Evolutionary conservation across 164 flowering plant species (phyloP).

Genomic region (Pachysandra terminalis): DNA sequence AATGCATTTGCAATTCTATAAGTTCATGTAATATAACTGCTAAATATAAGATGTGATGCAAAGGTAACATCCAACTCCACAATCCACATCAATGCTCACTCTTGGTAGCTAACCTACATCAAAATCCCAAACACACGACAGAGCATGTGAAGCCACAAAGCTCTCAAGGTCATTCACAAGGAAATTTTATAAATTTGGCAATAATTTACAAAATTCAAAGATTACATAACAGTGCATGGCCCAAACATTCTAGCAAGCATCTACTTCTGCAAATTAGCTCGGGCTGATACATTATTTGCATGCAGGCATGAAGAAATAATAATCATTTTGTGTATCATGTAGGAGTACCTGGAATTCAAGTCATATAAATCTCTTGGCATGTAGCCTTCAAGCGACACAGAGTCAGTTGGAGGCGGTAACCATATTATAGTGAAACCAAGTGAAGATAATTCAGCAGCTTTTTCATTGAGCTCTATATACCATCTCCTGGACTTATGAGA

Average conservation of each 20-base stretch:
- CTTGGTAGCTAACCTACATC: too few relatives aligned
- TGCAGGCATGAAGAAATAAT: neutral
- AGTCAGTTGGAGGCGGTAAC: conserved; percentile 98
- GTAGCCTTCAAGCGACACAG: conserved; percentile 98
- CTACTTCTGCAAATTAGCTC: neutral
- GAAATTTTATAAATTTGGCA: neutral
- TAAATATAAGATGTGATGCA: neutral
- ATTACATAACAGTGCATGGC: too few relatives aligned
- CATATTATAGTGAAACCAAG: conserved; percentile 86
- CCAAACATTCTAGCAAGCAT: neutral
- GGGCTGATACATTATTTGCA: neutral
- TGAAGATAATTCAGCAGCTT: conserved; percentile 61
- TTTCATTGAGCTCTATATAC: conserved; percentile 76
- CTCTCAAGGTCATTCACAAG: neutral
- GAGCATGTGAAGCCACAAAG: neutral
- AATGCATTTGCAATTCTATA: neutral
- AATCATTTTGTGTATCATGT: neutral
- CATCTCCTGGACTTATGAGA: conserved; percentile 93
- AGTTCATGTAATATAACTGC: neutral
- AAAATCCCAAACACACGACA: neutral
- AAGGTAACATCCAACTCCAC: neutral
- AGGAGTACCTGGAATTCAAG: conserved; percentile 82
- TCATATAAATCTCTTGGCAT: conserved; percentile 95
- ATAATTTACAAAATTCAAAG: too few relatives aligned
- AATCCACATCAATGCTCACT: neutral